Base-by-base conservation (phyloP, 2,329 filamentous ascomycete species). In the Clonostachys byssicola region DNA sequence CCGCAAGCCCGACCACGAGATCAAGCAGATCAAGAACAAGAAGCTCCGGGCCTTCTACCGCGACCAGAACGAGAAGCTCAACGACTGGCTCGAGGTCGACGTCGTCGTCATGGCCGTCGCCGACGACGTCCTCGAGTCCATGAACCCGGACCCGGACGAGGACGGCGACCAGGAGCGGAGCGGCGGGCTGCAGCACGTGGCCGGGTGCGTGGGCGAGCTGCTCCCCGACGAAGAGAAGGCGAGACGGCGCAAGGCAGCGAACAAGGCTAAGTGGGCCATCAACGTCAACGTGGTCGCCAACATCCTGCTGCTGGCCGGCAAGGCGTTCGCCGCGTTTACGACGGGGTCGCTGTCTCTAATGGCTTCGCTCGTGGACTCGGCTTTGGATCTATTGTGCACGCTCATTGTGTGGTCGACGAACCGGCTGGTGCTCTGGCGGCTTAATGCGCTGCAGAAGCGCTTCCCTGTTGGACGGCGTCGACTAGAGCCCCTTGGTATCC, bases 201-300 rank as follows among this genome's bases (percentile, higher is more conserved):
- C 52, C 14, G 62, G 62, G 0, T 60, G 61, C 16, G 61, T 65
- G 7, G 59, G 57, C 10, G 57, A 64, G 49, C 38, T 65, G 33
- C 36, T 65, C 6, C 62, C 62, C 0, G 56, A 63, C 1, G 61
- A 62, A n/a, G 62, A 65, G 45, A 60, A 56, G 44, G 43, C 51
- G 20, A 55, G 56, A 43, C 53, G 62, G n/a, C 48, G 44, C 0
- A 55, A 48, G 33, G 60, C 59, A 2, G 54, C 52, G 3, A 49
- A 30, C 4, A 56, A 49, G 16, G 62, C 61, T 1, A 56, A 48
- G 8, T 40, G 89, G 34, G 91, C 91, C 23, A 92, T 96, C 57
- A 91, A 90, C 59, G 70, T 94, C 63, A 95, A 94, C 57, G 78
- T 94, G 44, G 65, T 77, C 3, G 89, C 89, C 43, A 95, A 95